Base-by-base conservation (phyloP, 805 yeast genomes). In the Suhomyces canberraensis region DNA sequence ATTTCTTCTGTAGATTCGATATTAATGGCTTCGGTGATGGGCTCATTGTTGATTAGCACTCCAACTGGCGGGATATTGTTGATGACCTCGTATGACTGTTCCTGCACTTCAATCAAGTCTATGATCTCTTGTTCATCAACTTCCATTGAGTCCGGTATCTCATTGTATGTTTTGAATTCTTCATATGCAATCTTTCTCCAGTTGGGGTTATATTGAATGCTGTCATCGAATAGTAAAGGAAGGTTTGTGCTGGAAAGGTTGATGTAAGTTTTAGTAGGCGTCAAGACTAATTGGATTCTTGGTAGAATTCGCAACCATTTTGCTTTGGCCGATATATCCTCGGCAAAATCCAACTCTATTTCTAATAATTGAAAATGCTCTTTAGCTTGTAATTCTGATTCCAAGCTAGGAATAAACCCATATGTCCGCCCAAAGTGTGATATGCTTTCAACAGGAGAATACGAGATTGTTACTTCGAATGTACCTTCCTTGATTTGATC, bases 241-340 rank as follows among this genome's bases (percentile, higher is more conserved):
- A 58, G 39, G 9, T 40, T 35, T 21, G 40, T 44, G 11, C 45
- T 46, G 17, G 38, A 33, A n/a, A 54, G 42, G 20, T 53, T 48
- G 11, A 54, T n/a, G 22, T 44, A 43, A 2, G 45, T 40, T 4
- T 40, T 37, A n/a, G 40, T 34, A 11, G 32, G 32, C 14, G 18
- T 15, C 13, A 34, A 13, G 4, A 52, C 40, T 4, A 56, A 19
- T 33, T 59, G 65, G n/a, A 60, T 40, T 11, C 47, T 47, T 0
- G 66, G 64, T 16, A 48, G 22, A 3, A 61, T 47, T 7, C 54
- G 46, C 21, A 59, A 33, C 69, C 69, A 62, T 42, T 57, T 57
- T 24, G 52, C 39, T 8, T 49, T 41, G 11, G 39, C 46, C 4
- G 40, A 33, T 9, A 42, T 41, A 21, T 42, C 41, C 9, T 30